Base-by-base conservation (phyloP, 768 basidiomycete genomes). In the Saitozyma sp. region DNA sequence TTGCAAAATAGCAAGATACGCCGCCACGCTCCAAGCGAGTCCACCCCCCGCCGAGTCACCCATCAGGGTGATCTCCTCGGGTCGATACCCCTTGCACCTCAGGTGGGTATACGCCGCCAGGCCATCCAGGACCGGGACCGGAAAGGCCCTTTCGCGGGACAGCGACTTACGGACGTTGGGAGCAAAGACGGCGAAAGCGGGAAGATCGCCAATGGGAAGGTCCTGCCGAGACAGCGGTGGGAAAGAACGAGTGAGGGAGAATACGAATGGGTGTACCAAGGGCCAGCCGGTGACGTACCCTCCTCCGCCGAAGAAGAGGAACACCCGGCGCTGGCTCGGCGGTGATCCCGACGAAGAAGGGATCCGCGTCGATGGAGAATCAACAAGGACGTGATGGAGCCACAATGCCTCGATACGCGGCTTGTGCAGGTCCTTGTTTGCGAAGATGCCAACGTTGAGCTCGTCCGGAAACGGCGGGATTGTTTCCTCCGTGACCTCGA, bases 91-190 rank as follows among this genome's bases (percentile, higher is more conserved):
- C 6, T 53, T 16, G 20, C 38, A n/a, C 3, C 63, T 7, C 7
- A 64, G 46, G 6, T 59, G 38, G 9, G 19, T 19, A 75, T 90
- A 92, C 8, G 87, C 89, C 1, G 88, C 84, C 13, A 91, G 78
- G 4, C 85, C 86, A 70, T 92, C 90, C 11, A 91, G 78, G 0
- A 92, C 81, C n/a, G 88, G 88, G 0, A 87, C 82, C 0, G 90
- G 90, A 81, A 91, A 92, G 7, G 88, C 84, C 63, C 86, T 81
- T 5, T 78, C 79, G 9, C 20, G n/a, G 14, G 46, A 42, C 3
- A 59, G 40, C 4, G 61, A 38, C 37, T 53, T 58, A 1, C 57
- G 55, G 17, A 62, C 52, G 37, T 19, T 17, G 8, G 64, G 64
- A 10, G 61, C 64, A 39, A 58, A 50, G 7, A 66, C 9, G 14